Evolutionary conservation across 768 basidiomycete species (phyloP), one percentile per base, ranked within the genome.

Genomic region (Neoboletus magnificus): DNA sequence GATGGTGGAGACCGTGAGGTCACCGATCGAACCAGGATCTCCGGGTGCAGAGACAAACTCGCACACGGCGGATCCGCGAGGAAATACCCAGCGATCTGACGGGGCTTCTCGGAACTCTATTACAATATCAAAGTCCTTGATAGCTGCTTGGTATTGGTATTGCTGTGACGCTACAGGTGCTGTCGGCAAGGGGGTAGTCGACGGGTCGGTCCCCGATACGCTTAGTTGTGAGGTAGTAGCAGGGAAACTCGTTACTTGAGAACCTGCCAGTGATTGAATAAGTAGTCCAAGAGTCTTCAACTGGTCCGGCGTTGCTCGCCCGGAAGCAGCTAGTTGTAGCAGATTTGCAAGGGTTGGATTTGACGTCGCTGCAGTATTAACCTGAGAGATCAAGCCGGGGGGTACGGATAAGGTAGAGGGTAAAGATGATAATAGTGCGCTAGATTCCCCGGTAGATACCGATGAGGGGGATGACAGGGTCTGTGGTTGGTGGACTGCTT

Each of bases 301-400:
- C 65, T 91, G 84, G 18, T 84, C 85, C 5, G 81, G 70, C 40
- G 77, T 82, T 9, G 87, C 89, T 41, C 72, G 74, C 39, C 83
- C 83, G 2, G 80, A 74, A 43, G 86, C 83, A 39, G 84, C 87
- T 30, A 85, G 71, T 37, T 85, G 83, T 13, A 91, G 72, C 30
- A 89, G 73, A 59, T 82, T 83, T 30, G 84, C 79, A 25, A 91
- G 76, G n/a, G 77, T 81, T 8, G 88, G 86, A 65, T 90, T 83
- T 5, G 81, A 77, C 23, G 80, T 73, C 4, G 88, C 86, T 13
- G 87, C 89, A 6, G 73, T 64, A 62, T 85, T 86, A 29, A 91
- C 86, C 67, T 83, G 82, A 36, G 78, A 73, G 42, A 89, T 80
- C 12, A 90, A 68, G 25, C 74, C 73, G 5, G 83, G 79, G 1